A percentile compares a stretch with the other conserved stretches of the same genome.
Conservation (phyloP, 441 rosid species). For the Corymbia calophylla region DNA sequence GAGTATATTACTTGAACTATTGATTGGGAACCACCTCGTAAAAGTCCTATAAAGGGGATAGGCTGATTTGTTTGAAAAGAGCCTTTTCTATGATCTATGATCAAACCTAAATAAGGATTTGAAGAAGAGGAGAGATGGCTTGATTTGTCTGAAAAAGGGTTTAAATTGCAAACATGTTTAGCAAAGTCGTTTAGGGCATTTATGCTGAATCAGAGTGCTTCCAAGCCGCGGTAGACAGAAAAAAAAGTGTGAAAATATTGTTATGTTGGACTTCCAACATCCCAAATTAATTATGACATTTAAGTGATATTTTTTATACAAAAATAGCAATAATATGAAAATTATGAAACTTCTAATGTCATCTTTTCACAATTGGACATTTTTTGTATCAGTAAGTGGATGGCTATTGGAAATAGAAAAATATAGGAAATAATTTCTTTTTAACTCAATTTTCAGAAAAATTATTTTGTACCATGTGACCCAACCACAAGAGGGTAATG, state of each 20-base stretch:
- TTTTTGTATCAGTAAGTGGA: too few relatives aligned
- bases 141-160: background rate
- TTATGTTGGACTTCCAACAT: background rate
- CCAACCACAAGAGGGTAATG: background rate
- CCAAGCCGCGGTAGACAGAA: background rate
- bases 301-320: background rate
- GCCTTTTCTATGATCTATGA: too few relatives aligned
- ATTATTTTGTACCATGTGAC: background rate
- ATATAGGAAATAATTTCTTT: background rate
- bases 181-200: background rate
- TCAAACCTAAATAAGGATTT: background rate
- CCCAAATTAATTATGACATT: background rate
- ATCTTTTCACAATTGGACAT: background rate
- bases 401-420: background rate
- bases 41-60: too few relatives aligned
- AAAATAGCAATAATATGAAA: too few relatives aligned
- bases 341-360: too few relatives aligned
- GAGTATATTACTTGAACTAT: too few relatives aligned
- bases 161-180: background rate
- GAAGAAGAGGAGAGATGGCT: background rate
- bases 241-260: background rate
- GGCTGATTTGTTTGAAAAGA: too few relatives aligned
- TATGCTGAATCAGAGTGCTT: background rate
- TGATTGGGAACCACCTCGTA: too few relatives aligned
- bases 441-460: background rate